A percentile compares a stretch with the other conserved stretches of the same genome.
Conservation (phyloP, 306 rosid species). For the Pyrus betulifolia region DNA sequence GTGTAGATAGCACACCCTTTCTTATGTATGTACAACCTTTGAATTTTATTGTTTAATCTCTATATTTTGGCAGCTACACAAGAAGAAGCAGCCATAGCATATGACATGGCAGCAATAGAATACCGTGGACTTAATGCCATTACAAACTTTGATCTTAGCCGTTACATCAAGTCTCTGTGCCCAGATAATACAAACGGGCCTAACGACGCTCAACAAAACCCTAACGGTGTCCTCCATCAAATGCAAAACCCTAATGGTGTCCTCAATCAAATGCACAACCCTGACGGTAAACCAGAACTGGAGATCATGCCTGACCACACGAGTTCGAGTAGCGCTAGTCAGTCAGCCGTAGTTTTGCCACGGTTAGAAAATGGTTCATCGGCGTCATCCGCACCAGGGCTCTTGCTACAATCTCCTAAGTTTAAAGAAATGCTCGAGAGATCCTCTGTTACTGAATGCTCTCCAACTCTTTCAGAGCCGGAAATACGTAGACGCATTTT, state of each 20-base stretch:
- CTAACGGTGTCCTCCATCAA: not conserved
- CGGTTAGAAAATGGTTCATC: not conserved
- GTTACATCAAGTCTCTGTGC: constrained; percentile 44
- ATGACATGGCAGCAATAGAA: constrained; percentile 86
- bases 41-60: not conserved
- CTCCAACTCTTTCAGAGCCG: constrained; percentile 20
- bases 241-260: not conserved
- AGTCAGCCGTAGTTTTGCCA: not conserved
- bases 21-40: not conserved
- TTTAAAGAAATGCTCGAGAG: constrained; percentile 58
- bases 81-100: constrained; percentile 93
- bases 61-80: constrained; percentile 59
- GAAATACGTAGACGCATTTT: constrained; percentile 46
- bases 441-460: constrained; percentile 18
- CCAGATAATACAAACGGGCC: constrained; percentile 29
- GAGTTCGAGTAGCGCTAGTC: not conserved
- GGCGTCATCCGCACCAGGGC: constrained; percentile 40
- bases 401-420: constrained; percentile 47
- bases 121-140: constrained; percentile 87
- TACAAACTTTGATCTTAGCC: constrained; percentile 86
- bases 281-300: constrained; percentile 12
- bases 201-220: constrained; percentile 14
- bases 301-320: constrained; percentile 12
- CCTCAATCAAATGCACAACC: too few species aligned
- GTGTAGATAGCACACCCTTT: too few species aligned